Conservation (phyloP, 2,329 filamentous ascomycete species). For the Aureobasidium musti region DNA sequence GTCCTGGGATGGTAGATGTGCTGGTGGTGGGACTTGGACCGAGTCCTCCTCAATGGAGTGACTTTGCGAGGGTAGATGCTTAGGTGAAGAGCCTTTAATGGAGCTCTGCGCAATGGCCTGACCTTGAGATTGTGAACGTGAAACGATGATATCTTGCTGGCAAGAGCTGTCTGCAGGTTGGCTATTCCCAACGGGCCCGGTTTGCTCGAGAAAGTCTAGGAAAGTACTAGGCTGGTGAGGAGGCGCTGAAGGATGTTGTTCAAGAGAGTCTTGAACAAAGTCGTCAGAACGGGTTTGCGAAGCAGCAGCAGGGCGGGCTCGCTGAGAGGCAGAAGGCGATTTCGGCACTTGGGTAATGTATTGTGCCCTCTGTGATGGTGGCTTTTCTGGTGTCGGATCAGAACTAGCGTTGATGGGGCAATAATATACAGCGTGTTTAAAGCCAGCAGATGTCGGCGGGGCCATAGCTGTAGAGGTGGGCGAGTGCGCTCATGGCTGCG, state of each 20-base stretch:
- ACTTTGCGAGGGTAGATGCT: not conserved
- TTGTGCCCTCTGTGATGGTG: not conserved
- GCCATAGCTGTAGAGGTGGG: not conserved
- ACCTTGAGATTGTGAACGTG: too few species aligned
- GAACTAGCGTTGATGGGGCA: not conserved
- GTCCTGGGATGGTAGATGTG: not conserved
- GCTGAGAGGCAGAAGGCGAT: not conserved
- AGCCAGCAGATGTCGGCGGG: not conserved
- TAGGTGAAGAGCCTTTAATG: not conserved
- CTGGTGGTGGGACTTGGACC: not conserved
- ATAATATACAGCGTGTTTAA: not conserved
- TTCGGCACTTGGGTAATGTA: not conserved
- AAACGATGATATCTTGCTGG: not conserved
- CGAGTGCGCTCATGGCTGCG: not conserved
- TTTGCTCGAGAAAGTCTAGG: not conserved
- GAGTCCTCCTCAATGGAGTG: not conserved
- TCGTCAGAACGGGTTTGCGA: not conserved
- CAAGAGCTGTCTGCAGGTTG: not conserved
- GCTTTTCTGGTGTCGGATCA: slow-evolving; percentile 2
- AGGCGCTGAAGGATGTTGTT: not conserved
- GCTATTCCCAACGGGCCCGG: not conserved
- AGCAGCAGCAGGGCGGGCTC: too few species aligned
- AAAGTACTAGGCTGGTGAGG: not conserved
- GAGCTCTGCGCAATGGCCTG: not conserved
- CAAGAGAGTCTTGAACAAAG: slow-evolving; percentile 11